These are phyloP conservation scores for Myrica gale DNA, from an alignment of 306 rosid genomes.

Conservation along the genomic window DNA sequence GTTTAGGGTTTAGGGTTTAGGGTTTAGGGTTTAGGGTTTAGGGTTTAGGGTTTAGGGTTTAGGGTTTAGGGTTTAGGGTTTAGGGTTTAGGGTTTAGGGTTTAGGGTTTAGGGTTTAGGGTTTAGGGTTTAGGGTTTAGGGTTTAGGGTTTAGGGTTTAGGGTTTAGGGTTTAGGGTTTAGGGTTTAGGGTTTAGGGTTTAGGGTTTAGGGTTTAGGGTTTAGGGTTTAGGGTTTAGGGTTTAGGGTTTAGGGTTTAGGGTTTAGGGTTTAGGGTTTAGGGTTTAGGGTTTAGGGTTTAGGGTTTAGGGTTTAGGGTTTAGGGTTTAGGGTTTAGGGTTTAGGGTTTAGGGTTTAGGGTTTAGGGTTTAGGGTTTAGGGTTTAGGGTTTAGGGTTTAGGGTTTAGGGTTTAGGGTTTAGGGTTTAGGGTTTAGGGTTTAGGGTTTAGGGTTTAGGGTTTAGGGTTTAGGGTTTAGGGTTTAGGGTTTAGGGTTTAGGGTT, in stretches of 20 bases:
- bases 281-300: conserved; percentile 29
- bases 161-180: conserved; percentile 15
- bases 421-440: background rate
- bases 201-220: conserved; percentile 11
- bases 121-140: conserved; percentile 18
- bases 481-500: conserved; percentile 4
- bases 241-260: conserved; percentile 19
- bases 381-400: background rate
- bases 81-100: conserved; percentile 5
- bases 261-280: conserved; percentile 26
- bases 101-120: conserved; percentile 13
- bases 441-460: background rate
- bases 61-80: conserved; percentile 12
- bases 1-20: conserved; percentile 23
- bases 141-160: conserved; percentile 9
- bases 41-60: conserved; percentile 4
- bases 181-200: conserved; percentile 15
- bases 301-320: conserved; percentile 9
- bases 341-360: conserved; percentile 12
- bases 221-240: conserved; percentile 12
- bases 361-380: conserved; percentile 5
- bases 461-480: background rate
- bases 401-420: conserved; percentile 4
- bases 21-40: background rate
- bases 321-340: conserved; percentile 1